These are phyloP conservation scores for Pisolithus orientalis DNA, from an alignment of 768 basidiomycete genomes.

Conservation along the genomic window DNA sequence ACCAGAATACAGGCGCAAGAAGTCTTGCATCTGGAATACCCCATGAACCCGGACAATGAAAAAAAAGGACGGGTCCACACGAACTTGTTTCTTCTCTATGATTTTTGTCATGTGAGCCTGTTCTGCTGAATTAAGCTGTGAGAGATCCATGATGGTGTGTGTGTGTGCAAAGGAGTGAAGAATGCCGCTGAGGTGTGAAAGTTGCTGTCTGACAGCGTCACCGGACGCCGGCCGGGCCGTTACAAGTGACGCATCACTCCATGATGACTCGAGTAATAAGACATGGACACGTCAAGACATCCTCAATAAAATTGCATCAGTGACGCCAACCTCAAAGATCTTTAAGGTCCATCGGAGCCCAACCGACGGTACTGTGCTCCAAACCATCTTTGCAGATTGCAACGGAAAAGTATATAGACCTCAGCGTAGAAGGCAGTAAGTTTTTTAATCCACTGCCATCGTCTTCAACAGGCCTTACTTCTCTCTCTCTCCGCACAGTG, in stretches of 20 bases:
- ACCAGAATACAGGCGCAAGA: constrained; percentile 89
- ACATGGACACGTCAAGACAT: too few species aligned
- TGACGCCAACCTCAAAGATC: not conserved
- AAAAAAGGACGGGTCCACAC: constrained; percentile 5
- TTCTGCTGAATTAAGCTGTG: constrained; percentile 81
- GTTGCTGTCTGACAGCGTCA: too few species aligned
- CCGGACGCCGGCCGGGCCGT: too few species aligned
- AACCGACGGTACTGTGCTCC: not conserved
- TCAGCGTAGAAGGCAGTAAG: constrained; percentile 14
- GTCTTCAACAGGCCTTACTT: constrained; percentile 14
- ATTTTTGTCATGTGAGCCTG: constrained; percentile 94
- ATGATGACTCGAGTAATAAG: not conserved
- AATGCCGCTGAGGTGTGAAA: not conserved
- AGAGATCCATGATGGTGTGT: constrained; percentile 72
- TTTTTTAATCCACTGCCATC: not conserved
- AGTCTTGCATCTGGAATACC: constrained; percentile 87
- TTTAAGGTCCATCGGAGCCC: not conserved
- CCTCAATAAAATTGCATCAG: not conserved
- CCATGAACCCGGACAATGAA: not conserved
- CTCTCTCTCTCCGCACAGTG: constrained; percentile 11
- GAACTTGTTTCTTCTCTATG: constrained; percentile 95
- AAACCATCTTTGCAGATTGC: not conserved
- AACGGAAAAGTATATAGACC: constrained; percentile 4
- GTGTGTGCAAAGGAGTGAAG: not conserved
- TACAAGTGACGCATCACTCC: too few species aligned